Conservation (phyloP, 129 eudicot species). For the Flaveria robusta region DNA sequence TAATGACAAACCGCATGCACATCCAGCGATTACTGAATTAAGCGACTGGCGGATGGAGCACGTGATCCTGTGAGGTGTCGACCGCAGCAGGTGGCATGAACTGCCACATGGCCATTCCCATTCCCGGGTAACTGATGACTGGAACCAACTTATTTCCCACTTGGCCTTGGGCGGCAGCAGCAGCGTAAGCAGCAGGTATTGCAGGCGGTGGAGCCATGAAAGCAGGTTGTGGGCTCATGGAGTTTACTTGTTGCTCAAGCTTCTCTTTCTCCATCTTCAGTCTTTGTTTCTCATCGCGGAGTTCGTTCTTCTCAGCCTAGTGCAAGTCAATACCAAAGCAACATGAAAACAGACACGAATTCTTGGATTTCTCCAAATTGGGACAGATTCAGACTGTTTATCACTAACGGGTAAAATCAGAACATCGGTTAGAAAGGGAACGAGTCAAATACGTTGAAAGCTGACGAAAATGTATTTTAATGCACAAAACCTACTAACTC, state of each 20-base stretch:
- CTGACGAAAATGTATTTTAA: neutral
- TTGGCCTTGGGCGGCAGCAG: constrained; percentile 60
- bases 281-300: constrained; percentile 91
- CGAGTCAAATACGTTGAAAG: neutral
- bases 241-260: constrained; percentile 62
- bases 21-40: constrained; percentile 36
- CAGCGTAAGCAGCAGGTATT: constrained; percentile 65
- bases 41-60: constrained; percentile 94
- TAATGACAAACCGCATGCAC: constrained; percentile 34
- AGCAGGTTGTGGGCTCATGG: constrained; percentile 59
- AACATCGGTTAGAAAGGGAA: neutral
- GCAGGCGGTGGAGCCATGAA: constrained; percentile 65
- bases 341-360: neutral
- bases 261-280: constrained; percentile 78
- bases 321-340: constrained; percentile 15
- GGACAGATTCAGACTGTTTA: neutral
- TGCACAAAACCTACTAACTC: neutral
- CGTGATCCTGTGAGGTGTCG: constrained; percentile 82
- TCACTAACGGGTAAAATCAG: neutral
- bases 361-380: neutral
- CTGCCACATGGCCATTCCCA: constrained; percentile 98
- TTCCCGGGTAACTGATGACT: constrained; percentile 81
- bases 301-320: constrained; percentile 74
- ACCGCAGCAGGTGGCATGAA: constrained; percentile 96
- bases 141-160: constrained; percentile 73